Base-by-base conservation (phyloP, 108 stramenopile species). In the Nitzschia putrida region DNA sequence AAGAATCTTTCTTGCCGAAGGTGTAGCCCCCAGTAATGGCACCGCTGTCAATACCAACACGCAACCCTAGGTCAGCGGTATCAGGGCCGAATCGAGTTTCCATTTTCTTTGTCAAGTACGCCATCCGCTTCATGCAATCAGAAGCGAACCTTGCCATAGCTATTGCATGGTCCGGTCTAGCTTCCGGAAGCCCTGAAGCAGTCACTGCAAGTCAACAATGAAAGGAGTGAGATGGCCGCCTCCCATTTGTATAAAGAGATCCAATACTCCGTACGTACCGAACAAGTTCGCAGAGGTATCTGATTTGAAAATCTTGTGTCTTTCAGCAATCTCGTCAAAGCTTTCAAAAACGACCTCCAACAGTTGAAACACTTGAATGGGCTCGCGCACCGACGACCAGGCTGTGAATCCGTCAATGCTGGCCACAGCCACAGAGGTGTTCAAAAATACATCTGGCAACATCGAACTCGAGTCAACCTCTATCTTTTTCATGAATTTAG, bases 21-120 rank as follows among this genome's bases (percentile, higher is more conserved):
- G 69, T 39, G 7, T 66, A 43, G 0, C 74, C 74, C 0, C 74
- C 74, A 0, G 74, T 76, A 0, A 76, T 68, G 0, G 74, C 68
- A 6, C 74, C 74, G 18, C 40, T 44, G 34, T 76, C 68, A 4
- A 76, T 53, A 44, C 68, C 72, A 51, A 73, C 58, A 34, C 72
- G 42, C 0, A 73, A 0, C n/a, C 29, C n/a, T 12, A 67, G 40
- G 11, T 50, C 58, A 18, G 24, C 57, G 2, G 69, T 70, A 26
- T 50, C 69, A 14, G 58, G 60, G 0, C 69, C 69, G 29, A 67
- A 54, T 2, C 13, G 16, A 11, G 29, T 22, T 21, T 61, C 69
- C 58, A 70, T 18, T 41, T 61, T 39, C 37, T 51, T 70, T 3
- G 58, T 21, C 29, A 70, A 12, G 5, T n/a, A 10, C 7, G 24